Conservation (phyloP, 2,329 filamentous ascomycete genomes). For the Alternaria metachromatica region DNA sequence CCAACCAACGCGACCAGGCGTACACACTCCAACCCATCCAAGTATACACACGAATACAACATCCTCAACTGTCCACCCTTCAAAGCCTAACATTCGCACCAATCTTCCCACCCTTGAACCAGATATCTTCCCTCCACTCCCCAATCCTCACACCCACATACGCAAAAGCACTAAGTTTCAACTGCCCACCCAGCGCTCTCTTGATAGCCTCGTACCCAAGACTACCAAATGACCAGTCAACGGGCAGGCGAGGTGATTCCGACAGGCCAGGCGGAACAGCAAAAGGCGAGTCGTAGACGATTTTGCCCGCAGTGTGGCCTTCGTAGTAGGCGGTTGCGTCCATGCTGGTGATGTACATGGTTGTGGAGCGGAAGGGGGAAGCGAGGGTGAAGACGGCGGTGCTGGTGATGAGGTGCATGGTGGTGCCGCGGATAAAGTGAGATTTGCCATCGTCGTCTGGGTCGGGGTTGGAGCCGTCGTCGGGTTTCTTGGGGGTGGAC, state of each 20-base stretch:
- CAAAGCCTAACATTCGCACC: slow-evolving; percentile 57
- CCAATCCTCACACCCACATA: slow-evolving; percentile 77
- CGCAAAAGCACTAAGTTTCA: slow-evolving; percentile 81
- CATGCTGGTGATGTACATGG: slow-evolving; percentile 77
- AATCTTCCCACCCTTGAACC: slow-evolving; percentile 54
- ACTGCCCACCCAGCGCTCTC: slow-evolving; percentile 77
- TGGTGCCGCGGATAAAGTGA: slow-evolving; percentile 84
- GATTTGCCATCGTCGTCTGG: slow-evolving; percentile 54
- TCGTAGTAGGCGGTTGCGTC: slow-evolving; percentile 89
- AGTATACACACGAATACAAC: background rate
- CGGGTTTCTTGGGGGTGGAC: slow-evolving; percentile 58
- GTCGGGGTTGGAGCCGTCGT: slow-evolving; percentile 23
- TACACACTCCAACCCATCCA: background rate
- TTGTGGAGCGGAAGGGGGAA: slow-evolving; percentile 77
- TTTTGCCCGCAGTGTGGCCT: slow-evolving; percentile 77
- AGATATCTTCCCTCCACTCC: slow-evolving; percentile 72
- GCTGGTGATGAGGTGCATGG: slow-evolving; percentile 83
- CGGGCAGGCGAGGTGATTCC: slow-evolving; percentile 77
- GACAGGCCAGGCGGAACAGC: slow-evolving; percentile 76
- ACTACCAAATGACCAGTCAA: slow-evolving; percentile 77
- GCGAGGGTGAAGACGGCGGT: slow-evolving; percentile 83
- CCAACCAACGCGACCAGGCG: background rate
- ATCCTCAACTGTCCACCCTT: background rate
- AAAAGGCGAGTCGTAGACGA: slow-evolving; percentile 77
- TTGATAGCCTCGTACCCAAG: slow-evolving; percentile 84